Conservation (phyloP, 345 rosid species). For the Citrus sp. region DNA sequence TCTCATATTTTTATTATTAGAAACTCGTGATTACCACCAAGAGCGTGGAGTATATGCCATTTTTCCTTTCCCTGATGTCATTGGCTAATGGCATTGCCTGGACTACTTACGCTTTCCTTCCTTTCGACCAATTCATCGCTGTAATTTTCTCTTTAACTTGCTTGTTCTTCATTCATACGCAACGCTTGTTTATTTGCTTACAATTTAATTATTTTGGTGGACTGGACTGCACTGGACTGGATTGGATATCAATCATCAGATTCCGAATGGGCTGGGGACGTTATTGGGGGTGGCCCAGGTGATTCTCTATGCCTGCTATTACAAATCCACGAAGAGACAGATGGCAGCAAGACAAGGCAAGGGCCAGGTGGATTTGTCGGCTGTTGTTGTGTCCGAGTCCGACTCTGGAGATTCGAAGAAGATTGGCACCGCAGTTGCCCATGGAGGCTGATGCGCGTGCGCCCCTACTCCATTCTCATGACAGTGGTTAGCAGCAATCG, state of each 20-base stretch:
- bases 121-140: slow-evolving; percentile 61
- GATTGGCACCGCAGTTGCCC: not conserved
- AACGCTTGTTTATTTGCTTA: not conserved
- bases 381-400: slow-evolving; percentile 19
- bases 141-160: slow-evolving; percentile 29
- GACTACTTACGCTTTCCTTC: slow-evolving; percentile 68
- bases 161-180: not conserved
- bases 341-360: slow-evolving; percentile 41
- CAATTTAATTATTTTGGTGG: not conserved
- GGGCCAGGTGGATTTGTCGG: slow-evolving; percentile 36
- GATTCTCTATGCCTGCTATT: slow-evolving; percentile 52
- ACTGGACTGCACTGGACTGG: no score
- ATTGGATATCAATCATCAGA: slow-evolving; percentile 23
- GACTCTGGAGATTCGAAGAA: not conserved
- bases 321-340: slow-evolving; percentile 51
- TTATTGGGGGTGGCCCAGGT: slow-evolving; percentile 56
- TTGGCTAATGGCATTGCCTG: slow-evolving; percentile 66
- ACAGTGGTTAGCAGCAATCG: not conserved
- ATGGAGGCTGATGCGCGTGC: not conserved
- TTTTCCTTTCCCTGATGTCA: slow-evolving; percentile 64
- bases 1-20: slow-evolving; percentile 21
- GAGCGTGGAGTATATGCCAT: slow-evolving; percentile 94
- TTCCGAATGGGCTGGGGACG: slow-evolving; percentile 75
- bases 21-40: slow-evolving; percentile 74
- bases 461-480: not conserved